A percentile compares a stretch with the other conserved stretches of the same genome.
These are phyloP conservation scores for Penicillium sp. DNA, from an alignment of 2,329 filamentous ascomycete genomes.

Conservation along the genomic window DNA sequence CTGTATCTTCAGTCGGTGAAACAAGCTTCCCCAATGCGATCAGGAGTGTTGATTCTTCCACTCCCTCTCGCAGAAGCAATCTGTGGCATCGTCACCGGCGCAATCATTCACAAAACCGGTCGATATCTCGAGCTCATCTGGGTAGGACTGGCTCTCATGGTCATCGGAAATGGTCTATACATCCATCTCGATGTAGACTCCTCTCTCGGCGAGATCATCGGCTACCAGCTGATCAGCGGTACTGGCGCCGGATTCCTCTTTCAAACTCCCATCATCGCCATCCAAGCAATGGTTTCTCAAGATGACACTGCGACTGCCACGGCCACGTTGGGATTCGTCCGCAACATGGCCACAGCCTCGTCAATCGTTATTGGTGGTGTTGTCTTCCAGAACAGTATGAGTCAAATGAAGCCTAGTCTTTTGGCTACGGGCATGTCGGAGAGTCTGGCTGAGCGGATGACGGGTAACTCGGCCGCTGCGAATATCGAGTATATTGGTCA, in stretches of 20 bases:
- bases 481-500: slow-evolving; percentile 41
- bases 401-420: slow-evolving; percentile 48
- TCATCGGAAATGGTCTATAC: slow-evolving; percentile 45
- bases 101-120: slow-evolving; percentile 48
- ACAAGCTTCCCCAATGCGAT: slow-evolving; percentile 55
- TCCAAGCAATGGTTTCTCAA: slow-evolving; percentile 49
- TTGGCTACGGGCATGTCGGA: slow-evolving; percentile 45
- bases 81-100: slow-evolving; percentile 42
- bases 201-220: slow-evolving; percentile 39
- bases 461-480: slow-evolving; percentile 42
- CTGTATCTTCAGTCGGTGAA: slow-evolving; percentile 67
- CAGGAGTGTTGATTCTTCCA: slow-evolving; percentile 55
- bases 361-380: slow-evolving; percentile 70
- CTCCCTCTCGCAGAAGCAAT: slow-evolving; percentile 47
- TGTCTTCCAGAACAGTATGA: slow-evolving; percentile 63
- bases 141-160: slow-evolving; percentile 38
- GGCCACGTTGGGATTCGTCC: slow-evolving; percentile 50
- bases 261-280: slow-evolving; percentile 50
- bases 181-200: slow-evolving; percentile 37
- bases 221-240: slow-evolving; percentile 47
- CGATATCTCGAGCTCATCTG: slow-evolving; percentile 45
- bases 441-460: slow-evolving; percentile 24
- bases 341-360: slow-evolving; percentile 62
- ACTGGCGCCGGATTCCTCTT: slow-evolving; percentile 50
- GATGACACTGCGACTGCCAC: slow-evolving; percentile 48